Evolutionary conservation across 352 stramenopile genomes (phyloP).

Genomic region (Phytophthora pini): DNA sequence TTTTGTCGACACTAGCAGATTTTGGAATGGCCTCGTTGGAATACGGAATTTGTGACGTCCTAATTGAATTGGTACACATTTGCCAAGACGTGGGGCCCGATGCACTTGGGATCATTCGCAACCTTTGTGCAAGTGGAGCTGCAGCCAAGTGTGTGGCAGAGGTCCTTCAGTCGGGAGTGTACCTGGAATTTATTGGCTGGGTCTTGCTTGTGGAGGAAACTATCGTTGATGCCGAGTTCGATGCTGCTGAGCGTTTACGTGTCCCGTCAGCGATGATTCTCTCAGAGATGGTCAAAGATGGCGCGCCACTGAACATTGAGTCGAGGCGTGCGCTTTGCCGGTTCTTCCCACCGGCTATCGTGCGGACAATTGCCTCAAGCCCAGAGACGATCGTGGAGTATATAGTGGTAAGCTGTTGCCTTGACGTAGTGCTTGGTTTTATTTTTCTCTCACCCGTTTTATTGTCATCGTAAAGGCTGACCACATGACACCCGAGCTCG

Average conservation of each 20-base stretch:
- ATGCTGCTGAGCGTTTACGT: constrained; percentile 58
- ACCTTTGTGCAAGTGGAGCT: constrained; percentile 62
- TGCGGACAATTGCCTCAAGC: constrained; percentile 60
- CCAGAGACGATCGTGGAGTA: constrained; percentile 65
- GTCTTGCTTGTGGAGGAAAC: constrained; percentile 68
- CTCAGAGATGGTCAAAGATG: constrained; percentile 60
- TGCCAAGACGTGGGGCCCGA: constrained; percentile 61
- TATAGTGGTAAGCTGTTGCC: constrained; percentile 47
- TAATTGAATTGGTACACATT: constrained; percentile 79
- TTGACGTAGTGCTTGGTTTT: background rate
- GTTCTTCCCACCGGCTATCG: constrained; percentile 74
- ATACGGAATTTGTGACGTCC: constrained; percentile 77
- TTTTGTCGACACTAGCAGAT: constrained; percentile 58
- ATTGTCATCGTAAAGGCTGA: constrained; percentile 72
- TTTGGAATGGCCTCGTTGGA: constrained; percentile 62
- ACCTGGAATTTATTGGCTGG: constrained; percentile 85
- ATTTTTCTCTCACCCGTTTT: constrained; percentile 7
- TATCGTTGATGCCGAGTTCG: constrained; percentile 71
- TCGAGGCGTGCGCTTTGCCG: constrained; percentile 59
- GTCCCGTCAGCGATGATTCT: constrained; percentile 71
- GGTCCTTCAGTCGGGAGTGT: constrained; percentile 75
- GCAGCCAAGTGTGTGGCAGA: constrained; percentile 56
- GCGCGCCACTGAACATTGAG: constrained; percentile 54
- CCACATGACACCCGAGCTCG: constrained; percentile 93
- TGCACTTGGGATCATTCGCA: constrained; percentile 66